phyloP scores from a whole-genome alignment of 805 yeast genomes.

The Candida stauntonica region DNA sequence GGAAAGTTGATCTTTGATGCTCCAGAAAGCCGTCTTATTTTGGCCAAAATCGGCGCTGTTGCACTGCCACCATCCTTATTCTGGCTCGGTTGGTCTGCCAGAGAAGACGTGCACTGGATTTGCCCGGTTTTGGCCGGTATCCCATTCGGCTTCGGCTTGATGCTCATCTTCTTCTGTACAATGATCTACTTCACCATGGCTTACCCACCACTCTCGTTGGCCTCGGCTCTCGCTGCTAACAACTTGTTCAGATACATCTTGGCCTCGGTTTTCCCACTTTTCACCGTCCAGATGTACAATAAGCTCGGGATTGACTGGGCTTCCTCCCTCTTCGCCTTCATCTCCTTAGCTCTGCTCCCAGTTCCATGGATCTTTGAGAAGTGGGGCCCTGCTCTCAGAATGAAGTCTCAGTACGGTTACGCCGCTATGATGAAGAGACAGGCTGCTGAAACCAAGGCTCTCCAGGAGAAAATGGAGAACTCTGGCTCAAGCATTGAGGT shows the following conservation, averaged over 20 bases:
- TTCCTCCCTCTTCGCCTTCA: constrained; percentile 56
- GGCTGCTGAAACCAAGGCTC: constrained; percentile 28
- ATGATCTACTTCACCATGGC: constrained; percentile 65
- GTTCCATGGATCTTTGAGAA: constrained; percentile 66
- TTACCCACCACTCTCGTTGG: constrained; percentile 72
- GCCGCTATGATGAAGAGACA: constrained; percentile 43
- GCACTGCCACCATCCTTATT: constrained; percentile 64
- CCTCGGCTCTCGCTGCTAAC: constrained; percentile 89
- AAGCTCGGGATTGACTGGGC: constrained; percentile 79
- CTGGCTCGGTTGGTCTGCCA: constrained; percentile 81
- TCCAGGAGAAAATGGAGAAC: constrained; percentile 12
- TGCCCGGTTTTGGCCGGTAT: constrained; percentile 74
- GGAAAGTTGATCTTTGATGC: constrained; percentile 51
- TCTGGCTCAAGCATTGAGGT: constrained; percentile 13
- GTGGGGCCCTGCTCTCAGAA: constrained; percentile 56
- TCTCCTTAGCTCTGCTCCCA: constrained; percentile 66
- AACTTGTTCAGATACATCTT: constrained; percentile 69
- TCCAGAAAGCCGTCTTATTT: constrained; percentile 57
- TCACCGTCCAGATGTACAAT: constrained; percentile 78
- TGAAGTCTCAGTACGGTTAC: constrained; percentile 54
- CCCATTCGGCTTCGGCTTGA: constrained; percentile 71
- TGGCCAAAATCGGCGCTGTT: constrained; percentile 65
- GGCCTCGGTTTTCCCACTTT: constrained; percentile 80
- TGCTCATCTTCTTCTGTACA: constrained; percentile 66
- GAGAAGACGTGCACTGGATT: constrained; percentile 63